A percentile compares a stretch with the other conserved stretches of the same genome.
These are phyloP conservation scores for Neonectria neomacrospora DNA, from an alignment of 2,329 filamentous ascomycete species.

Conservation along the genomic window DNA sequence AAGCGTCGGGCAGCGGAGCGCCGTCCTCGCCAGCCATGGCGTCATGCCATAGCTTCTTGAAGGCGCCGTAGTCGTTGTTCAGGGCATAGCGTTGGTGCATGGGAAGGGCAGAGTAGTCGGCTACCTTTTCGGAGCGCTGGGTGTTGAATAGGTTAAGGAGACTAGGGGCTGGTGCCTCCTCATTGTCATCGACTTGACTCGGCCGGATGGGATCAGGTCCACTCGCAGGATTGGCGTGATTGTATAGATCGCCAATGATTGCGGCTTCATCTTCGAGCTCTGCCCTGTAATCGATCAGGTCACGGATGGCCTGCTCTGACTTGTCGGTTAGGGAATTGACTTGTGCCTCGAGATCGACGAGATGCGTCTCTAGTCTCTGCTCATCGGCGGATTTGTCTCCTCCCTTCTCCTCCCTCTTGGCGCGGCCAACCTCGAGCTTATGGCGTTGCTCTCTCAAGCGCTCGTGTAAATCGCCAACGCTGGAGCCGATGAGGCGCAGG, in stretches of 20 bases:
- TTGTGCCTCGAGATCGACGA: slow-evolving; percentile 52
- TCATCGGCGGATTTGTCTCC: slow-evolving; percentile 51
- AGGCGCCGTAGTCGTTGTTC: slow-evolving; percentile 69
- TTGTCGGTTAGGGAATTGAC: slow-evolving; percentile 57
- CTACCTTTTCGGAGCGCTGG: slow-evolving; percentile 51
- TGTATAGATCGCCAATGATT: slow-evolving; percentile 52
- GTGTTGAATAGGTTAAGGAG: slow-evolving; percentile 50
- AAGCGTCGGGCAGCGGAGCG: slow-evolving; percentile 63
- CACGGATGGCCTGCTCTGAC: slow-evolving; percentile 60
- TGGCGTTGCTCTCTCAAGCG: slow-evolving; percentile 51
- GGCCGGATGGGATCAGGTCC: not conserved
- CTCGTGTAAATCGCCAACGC: slow-evolving; percentile 63
- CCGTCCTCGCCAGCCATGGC: slow-evolving; percentile 61
- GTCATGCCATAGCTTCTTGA: slow-evolving; percentile 69
- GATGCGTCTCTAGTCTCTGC: slow-evolving; percentile 52
- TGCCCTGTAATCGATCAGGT: slow-evolving; percentile 60
- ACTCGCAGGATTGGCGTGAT: slow-evolving; percentile 37
- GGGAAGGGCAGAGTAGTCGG: slow-evolving; percentile 56
- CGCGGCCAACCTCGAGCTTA: slow-evolving; percentile 46
- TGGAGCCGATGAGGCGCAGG: slow-evolving; percentile 55
- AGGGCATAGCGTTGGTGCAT: slow-evolving; percentile 62
- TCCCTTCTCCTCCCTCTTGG: slow-evolving; percentile 53
- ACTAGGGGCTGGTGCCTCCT: slow-evolving; percentile 40
- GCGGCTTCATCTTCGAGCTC: slow-evolving; percentile 61
- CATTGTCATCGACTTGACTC: slow-evolving; percentile 22